Percentiles rank a stretch among this genome's conserved stretches.
Evolutionary conservation across 371 early-diverging fungal genomes (phyloP).

Genomic region (Circinella minor): DNA sequence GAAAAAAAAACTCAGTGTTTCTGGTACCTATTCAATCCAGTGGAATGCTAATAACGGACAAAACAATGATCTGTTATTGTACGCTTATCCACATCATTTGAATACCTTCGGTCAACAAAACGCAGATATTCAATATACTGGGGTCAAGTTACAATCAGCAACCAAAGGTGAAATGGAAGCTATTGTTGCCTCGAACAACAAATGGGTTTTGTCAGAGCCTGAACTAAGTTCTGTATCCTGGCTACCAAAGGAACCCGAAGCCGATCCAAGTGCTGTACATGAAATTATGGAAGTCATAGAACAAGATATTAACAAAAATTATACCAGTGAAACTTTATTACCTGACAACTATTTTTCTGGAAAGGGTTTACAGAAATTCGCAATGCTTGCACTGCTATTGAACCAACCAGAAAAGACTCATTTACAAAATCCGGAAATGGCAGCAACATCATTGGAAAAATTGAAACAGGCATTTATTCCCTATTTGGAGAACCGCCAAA

Average conservation of each 20-base stretch:
- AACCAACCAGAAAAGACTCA: constrained; percentile 53
- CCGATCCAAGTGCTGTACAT: constrained; percentile 35
- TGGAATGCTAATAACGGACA: constrained; percentile 40
- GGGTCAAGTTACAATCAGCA: constrained; percentile 42
- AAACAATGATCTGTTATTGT: constrained; percentile 32
- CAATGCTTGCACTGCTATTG: constrained; percentile 64
- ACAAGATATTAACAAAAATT: constrained; percentile 51
- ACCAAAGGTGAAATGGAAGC: constrained; percentile 74
- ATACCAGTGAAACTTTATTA: constrained; percentile 37
- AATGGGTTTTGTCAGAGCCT: constrained; percentile 62
- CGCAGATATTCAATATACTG: constrained; percentile 16
- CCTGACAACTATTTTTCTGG: constrained; percentile 77
- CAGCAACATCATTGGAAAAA: constrained; percentile 38
- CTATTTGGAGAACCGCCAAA: constrained; percentile 61
- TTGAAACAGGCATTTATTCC: constrained; percentile 55
- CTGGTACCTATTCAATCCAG: constrained; percentile 48
- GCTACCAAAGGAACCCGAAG: constrained; percentile 42
- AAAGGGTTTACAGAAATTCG: constrained; percentile 72
- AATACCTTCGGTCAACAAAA: constrained; percentile 30
- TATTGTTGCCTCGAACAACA: constrained; percentile 47
- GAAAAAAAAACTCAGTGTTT: neutral
- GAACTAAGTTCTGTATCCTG: constrained; percentile 37
- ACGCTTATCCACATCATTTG: constrained; percentile 66
- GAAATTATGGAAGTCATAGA: constrained; percentile 41
- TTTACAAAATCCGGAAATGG: constrained; percentile 44